A percentile compares a stretch with the other conserved stretches of the same genome.
These are phyloP conservation scores for Umbelopsis vinacea DNA, from an alignment of 192 early-diverging fungal genomes.

Conservation along the genomic window DNA sequence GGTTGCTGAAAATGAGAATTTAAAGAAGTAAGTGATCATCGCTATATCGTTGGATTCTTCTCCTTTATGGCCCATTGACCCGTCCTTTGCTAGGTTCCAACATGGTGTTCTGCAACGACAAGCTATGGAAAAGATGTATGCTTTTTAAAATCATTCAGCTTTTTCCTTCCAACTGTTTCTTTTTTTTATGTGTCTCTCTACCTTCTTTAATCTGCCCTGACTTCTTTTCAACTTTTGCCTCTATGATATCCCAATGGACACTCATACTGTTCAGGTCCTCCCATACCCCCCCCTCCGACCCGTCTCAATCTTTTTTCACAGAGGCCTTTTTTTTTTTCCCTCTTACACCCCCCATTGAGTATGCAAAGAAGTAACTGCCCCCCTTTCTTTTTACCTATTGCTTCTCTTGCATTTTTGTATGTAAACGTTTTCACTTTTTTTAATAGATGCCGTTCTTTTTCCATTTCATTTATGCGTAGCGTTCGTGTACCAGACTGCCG, in stretches of 20 bases:
- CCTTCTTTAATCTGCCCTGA: slow-evolving; percentile 11
- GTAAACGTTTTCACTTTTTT: slow-evolving; percentile 15
- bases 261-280: background rate
- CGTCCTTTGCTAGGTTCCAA: slow-evolving; percentile 31
- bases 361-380: background rate
- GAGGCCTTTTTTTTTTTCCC: background rate
- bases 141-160: slow-evolving; percentile 24
- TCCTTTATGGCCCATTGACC: too few relatives aligned
- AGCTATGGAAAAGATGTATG: slow-evolving; percentile 49
- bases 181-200: slow-evolving; percentile 12
- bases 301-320: background rate
- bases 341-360: background rate
- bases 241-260: background rate
- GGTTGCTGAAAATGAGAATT: slow-evolving; percentile 42
- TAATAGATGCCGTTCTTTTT: slow-evolving; percentile 2
- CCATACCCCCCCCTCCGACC: background rate
- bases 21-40: slow-evolving; percentile 32
- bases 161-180: background rate
- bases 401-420: slow-evolving; percentile 22
- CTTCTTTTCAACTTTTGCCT: background rate
- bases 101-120: slow-evolving; percentile 42
- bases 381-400: background rate
- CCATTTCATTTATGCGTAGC: background rate
- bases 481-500: background rate
- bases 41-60: background rate